These are phyloP conservation scores for Basipetospora chlamydospora DNA, from an alignment of 2,329 filamentous ascomycete species.

Conservation along the genomic window DNA sequence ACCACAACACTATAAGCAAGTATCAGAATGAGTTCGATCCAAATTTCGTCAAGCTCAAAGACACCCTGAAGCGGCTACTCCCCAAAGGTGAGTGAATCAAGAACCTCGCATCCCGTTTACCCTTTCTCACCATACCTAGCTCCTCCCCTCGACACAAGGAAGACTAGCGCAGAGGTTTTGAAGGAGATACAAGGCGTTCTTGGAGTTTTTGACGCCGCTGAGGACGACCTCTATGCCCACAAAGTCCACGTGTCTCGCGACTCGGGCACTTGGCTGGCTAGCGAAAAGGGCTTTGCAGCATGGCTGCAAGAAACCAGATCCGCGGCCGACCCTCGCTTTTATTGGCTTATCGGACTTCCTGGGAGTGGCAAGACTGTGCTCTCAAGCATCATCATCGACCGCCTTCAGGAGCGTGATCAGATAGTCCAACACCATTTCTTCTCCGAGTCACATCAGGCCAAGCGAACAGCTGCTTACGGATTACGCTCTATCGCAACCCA, in stretches of 20 bases:
- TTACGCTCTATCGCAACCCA: background rate
- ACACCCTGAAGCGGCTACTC: background rate
- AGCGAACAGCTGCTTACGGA: background rate
- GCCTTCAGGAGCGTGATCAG: background rate
- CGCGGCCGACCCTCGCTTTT: no score
- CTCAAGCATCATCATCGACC: background rate
- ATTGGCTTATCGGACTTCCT: constrained; percentile 1
- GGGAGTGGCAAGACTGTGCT: background rate
- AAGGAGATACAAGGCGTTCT: background rate
- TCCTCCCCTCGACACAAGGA: background rate
- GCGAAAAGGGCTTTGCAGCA: background rate
- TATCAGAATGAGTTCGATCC: background rate
- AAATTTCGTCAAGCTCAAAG: background rate
- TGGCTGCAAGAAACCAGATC: no score
- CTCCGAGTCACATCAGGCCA: background rate
- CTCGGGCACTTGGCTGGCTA: background rate
- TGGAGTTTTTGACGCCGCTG: background rate
- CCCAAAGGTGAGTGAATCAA: background rate
- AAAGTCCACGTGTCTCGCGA: background rate
- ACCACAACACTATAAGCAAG: constrained; percentile 2
- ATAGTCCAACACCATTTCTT: constrained; percentile 2
- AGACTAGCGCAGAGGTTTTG: background rate
- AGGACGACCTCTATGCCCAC: background rate
- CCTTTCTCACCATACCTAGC: background rate
- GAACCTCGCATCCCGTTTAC: no score